Evolutionary conservation across 202 grass and related monocot genomes (phyloP).

Genomic region (Sporobolus alterniflorus): DNA sequence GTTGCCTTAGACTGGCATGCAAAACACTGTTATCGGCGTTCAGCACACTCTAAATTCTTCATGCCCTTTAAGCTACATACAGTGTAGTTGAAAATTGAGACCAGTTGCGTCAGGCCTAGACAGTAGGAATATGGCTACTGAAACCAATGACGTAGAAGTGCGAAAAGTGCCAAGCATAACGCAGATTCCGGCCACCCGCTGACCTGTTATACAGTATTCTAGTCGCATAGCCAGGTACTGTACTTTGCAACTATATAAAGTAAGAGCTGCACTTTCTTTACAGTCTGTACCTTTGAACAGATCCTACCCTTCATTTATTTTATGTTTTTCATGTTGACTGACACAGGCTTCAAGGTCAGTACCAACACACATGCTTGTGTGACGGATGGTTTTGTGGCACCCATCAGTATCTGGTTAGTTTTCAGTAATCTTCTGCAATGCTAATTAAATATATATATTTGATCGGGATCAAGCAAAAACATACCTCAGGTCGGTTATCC

Average conservation of each 20-base stretch:
- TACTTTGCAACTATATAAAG: not conserved
- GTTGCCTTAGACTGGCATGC: not conserved
- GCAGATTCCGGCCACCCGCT: not conserved
- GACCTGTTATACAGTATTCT: not conserved
- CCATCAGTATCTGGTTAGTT: no score
- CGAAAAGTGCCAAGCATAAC: not conserved
- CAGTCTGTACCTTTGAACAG: not conserved
- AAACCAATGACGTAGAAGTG: not conserved
- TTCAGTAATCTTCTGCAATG: no score
- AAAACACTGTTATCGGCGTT: not conserved
- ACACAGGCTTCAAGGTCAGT: not conserved
- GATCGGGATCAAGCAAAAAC: no score
- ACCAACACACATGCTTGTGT: not conserved
- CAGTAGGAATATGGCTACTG: not conserved
- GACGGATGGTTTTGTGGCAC: not conserved
- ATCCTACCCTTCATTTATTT: not conserved
- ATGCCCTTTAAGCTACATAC: not conserved
- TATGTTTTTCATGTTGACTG: not conserved
- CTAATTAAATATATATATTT: no score
- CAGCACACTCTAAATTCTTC: not conserved
- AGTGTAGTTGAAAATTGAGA: not conserved
- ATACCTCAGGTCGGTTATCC: no score
- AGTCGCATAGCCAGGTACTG: no score
- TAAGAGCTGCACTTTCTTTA: not conserved
- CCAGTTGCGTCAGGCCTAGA: not conserved